Conservation (phyloP, 179 eudicot species). For the Gypsophila paniculata region DNA sequence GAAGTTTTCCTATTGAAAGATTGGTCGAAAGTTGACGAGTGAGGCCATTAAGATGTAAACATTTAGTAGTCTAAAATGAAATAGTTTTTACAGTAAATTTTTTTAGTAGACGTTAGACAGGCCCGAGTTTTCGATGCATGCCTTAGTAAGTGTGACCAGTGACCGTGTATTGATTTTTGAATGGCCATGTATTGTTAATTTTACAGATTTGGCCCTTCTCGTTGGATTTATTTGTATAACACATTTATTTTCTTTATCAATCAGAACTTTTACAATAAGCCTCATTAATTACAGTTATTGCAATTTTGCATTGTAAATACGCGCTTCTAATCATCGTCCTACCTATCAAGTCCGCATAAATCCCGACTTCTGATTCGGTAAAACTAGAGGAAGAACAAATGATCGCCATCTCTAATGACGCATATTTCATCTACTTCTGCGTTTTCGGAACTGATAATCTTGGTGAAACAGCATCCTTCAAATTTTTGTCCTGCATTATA, state of each 20-base stretch:
- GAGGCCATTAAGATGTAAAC: neutral
- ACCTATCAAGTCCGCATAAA: neutral
- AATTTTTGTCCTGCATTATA: slow-evolving; percentile 77
- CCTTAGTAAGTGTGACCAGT: neutral
- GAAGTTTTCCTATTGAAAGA: neutral
- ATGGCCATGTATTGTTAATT: too few species aligned
- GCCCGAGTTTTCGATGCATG: slow-evolving; percentile 1
- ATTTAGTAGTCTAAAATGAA: neutral
- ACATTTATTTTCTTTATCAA: too few species aligned
- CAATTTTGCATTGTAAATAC: too few species aligned
- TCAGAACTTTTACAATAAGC: too few species aligned
- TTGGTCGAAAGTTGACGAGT: neutral
- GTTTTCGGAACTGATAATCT: slow-evolving; percentile 49
- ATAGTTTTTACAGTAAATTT: neutral
- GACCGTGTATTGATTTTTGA: neutral
- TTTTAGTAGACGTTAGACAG: neutral
- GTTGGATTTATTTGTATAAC: too few species aligned
- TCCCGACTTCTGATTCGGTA: neutral
- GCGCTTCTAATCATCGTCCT: too few species aligned
- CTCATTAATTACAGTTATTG: too few species aligned
- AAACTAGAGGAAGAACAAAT: slow-evolving; percentile 46
- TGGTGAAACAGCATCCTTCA: slow-evolving; percentile 43
- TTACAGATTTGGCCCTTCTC: too few species aligned
- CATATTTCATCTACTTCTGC: slow-evolving; percentile 78
- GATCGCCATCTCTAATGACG: slow-evolving; percentile 80